These are phyloP conservation scores for Mycena albidolilacea DNA, from an alignment of 768 basidiomycete genomes.

Conservation along the genomic window DNA sequence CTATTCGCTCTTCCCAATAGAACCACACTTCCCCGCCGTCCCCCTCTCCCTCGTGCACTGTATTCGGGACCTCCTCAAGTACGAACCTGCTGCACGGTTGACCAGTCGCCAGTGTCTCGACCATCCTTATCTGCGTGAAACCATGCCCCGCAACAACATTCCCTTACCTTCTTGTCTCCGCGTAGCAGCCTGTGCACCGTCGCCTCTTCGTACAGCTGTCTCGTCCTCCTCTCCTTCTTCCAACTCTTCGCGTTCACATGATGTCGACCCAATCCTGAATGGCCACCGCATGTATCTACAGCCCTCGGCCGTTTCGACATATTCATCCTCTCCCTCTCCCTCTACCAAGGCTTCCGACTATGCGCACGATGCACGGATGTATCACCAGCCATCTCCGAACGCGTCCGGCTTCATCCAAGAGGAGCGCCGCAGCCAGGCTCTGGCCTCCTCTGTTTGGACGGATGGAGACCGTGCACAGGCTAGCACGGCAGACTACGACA, in stretches of 20 bases:
- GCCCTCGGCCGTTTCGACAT: slow-evolving; percentile 34
- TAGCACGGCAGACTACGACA: slow-evolving; percentile 64
- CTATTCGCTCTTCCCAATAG: slow-evolving; percentile 78
- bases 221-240: slow-evolving; percentile 33
- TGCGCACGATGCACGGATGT: slow-evolving; percentile 49
- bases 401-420: slow-evolving; percentile 46
- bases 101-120: slow-evolving; percentile 91
- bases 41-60: slow-evolving; percentile 90
- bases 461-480: slow-evolving; percentile 38
- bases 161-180: slow-evolving; percentile 71
- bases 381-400: slow-evolving; percentile 51
- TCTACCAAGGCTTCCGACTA: slow-evolving; percentile 54
- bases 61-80: slow-evolving; percentile 92
- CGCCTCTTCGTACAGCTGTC: slow-evolving; percentile 52
- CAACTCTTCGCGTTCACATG: slow-evolving; percentile 23
- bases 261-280: slow-evolving; percentile 34
- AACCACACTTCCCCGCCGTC: slow-evolving; percentile 61
- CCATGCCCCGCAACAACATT: slow-evolving; percentile 75
- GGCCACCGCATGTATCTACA: slow-evolving; percentile 32
- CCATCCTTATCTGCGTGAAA: slow-evolving; percentile 91
- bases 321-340: slow-evolving; percentile 47
- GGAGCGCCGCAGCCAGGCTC: slow-evolving; percentile 49
- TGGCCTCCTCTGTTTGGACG: slow-evolving; percentile 43
- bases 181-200: slow-evolving; percentile 55
- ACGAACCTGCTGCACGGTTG: slow-evolving; percentile 90